Evolutionary conservation across 306 rosid genomes (phyloP).

Genomic region (Myrica gale): DNA sequence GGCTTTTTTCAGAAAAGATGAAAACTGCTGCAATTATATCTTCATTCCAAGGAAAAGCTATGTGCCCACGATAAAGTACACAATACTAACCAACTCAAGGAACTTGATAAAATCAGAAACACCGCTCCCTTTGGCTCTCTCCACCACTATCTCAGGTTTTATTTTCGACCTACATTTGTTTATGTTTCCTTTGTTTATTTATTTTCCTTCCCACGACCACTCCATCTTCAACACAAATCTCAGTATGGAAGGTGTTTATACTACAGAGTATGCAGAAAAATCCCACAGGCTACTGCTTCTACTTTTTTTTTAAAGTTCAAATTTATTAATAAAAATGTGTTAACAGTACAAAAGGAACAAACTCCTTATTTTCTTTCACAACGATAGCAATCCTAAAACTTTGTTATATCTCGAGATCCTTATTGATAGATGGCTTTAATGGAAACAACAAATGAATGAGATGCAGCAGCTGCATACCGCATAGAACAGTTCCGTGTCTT

Average conservation of each 20-base stretch:
- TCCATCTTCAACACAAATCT: too few relatives aligned
- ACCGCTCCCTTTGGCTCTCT: not conserved
- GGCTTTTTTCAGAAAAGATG: not conserved
- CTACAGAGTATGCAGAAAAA: not conserved
- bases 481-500: slow-evolving; percentile 74
- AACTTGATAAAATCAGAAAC: too few relatives aligned
- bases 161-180: too few relatives aligned
- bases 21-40: not conserved
- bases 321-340: not conserved
- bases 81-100: not conserved
- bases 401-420: not conserved
- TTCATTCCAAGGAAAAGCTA: not conserved
- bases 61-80: not conserved
- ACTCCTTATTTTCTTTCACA: not conserved
- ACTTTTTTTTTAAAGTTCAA: not conserved
- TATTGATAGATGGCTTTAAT: not conserved
- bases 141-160: not conserved
- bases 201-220: too few relatives aligned
- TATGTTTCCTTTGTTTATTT: too few relatives aligned
- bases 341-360: not conserved
- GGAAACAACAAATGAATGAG: not conserved
- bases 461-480: slow-evolving; percentile 45
- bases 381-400: not conserved
- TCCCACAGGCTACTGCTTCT: not conserved
- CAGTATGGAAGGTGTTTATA: not conserved